Base-by-base conservation (phyloP, 2,329 filamentous ascomycete genomes). In the Colletotrichum tofieldiae region DNA sequence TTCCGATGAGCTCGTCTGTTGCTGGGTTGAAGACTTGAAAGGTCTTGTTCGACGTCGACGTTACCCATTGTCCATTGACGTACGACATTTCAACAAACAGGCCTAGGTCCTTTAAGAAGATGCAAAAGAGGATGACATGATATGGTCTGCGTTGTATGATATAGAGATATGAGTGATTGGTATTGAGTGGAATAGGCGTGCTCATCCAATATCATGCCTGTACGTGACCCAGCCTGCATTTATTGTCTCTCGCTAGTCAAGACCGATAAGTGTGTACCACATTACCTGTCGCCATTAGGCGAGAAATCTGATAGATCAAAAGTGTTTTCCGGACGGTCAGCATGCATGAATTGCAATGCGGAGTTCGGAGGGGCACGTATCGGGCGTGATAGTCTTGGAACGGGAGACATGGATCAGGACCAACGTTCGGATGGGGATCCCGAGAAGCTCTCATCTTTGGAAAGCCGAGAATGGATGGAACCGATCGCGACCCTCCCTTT, bases 1-100 rank as follows among this genome's bases (percentile, higher is more conserved):
- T 91, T 67, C 91, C 92, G 75, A 94, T 93, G 52, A 89, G 78
- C 76, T 90, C 87, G 73, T 89, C 90, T 16, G 90, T 90, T 3
- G 91, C 89, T 11, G 93, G 93, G 79, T 94, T 92, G 75, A 84
- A 84, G 8, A 73, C n/a, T 29, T 75, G 26, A 7, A 73, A 67
- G 32, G 29, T 39, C 18, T 67, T 58, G n/a, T 51, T 47, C 7
- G 47, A 56, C 14, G 45, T 35, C 41, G 64, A 71, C 26, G 32
- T 18, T 18, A 67, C 41, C 68, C 68, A 71, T 41, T 54, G 56
- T 18, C 68, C 68, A 18, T 63, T 29, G 56, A 71, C 43, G 49
- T 61, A 71, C 26, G 64, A 59, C 23, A 67, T 71, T 37, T 59
- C 49, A 23, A 67, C 41, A 32, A 71, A 54, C 1, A 71, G 68